Evolutionary conservation across 129 eudicot species (phyloP), one percentile per base, ranked within the genome.

Genomic region (Sambucus nigra): DNA sequence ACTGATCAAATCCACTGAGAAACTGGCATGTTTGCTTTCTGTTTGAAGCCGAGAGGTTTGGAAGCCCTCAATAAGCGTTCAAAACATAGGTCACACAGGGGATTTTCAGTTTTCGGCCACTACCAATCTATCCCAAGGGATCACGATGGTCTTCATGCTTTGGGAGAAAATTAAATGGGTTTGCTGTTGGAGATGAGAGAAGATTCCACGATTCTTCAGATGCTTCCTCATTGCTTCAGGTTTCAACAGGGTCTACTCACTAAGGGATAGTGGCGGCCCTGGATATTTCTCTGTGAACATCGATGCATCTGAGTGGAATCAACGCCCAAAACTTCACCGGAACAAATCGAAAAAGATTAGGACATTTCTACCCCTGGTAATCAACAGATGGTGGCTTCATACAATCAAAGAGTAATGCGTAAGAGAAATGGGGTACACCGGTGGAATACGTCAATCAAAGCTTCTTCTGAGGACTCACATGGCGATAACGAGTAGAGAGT

Each of bases 1-100:
- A 47, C 65, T 73, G 52, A 68, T 72, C 44, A 80, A 68, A 57
- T 31, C 64, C 15, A 55, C 53, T 38, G 94, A 89, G 67, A 89
- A 85, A 55, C 97, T 94, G 17, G 74, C 7, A 84, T 81, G 93
- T 89, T 84, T 84, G 93, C 97, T 59, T 89, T 89, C 65, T 89
- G 95, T 67, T 51, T 81, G 61, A 81, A 67, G 60, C 97, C 95
- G 7, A 73, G 95, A 51, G 97, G 97, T 59, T 58, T 89, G 59
- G 95, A 84, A 53, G 58, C 76, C 59, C 86, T 74, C 35, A 76
- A 89, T 63, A 35, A 66, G 80, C 88, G 95, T 22, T 78, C 88
- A 3, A 89, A 89, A 47, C 94, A 89, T 47, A 78, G 97, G 66
- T 88, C 97, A 12, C 95, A 84, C 12, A 89, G 74, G 75, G 81